phyloP scores from a whole-genome alignment of 1,139 yeast genomes.

The Kazachstania sp. region DNA sequence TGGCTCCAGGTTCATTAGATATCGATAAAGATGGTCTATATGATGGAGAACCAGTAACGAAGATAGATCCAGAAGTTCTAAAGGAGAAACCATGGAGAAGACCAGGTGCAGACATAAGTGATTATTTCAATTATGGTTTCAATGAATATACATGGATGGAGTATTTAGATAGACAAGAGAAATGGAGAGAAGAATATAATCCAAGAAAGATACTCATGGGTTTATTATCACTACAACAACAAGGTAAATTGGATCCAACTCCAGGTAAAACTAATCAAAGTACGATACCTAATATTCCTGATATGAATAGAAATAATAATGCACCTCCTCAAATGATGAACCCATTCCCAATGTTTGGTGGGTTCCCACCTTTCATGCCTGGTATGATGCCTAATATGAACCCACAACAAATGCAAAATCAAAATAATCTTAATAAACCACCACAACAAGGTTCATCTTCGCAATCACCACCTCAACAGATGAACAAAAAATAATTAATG shows the following conservation, averaged over 20 bases:
- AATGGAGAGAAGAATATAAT: conserved; percentile 67
- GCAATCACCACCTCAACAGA: conserved; percentile 3
- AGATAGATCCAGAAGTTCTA: conserved; percentile 70
- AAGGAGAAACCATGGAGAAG: conserved; percentile 97
- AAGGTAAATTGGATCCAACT: conserved; percentile 27
- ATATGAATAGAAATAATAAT: neutral
- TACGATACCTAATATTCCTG: conserved; percentile 1
- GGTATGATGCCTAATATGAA: conserved; percentile 31
- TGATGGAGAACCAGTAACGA: conserved; percentile 78
- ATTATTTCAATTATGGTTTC: conserved; percentile 92
- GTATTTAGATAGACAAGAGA: conserved; percentile 83
- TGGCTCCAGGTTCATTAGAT: conserved; percentile 44
- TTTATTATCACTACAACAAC: conserved; percentile 33
- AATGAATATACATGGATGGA: conserved; percentile 96
- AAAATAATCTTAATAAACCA: neutral
- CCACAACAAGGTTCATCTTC: conserved; percentile 8
- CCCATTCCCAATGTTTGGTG: conserved; percentile 36
- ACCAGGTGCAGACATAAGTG: conserved; percentile 92
- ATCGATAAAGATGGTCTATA: conserved; percentile 69
- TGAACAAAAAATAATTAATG: neutral
- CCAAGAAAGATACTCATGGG: conserved; percentile 42
- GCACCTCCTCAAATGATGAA: conserved; percentile 17
- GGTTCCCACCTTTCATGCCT: conserved; percentile 31
- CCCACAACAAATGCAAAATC: conserved; percentile 4
- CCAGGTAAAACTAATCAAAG: conserved; percentile 1